Conservation (phyloP, 208 protist species). For the Balamuthia mandrillaris region DNA sequence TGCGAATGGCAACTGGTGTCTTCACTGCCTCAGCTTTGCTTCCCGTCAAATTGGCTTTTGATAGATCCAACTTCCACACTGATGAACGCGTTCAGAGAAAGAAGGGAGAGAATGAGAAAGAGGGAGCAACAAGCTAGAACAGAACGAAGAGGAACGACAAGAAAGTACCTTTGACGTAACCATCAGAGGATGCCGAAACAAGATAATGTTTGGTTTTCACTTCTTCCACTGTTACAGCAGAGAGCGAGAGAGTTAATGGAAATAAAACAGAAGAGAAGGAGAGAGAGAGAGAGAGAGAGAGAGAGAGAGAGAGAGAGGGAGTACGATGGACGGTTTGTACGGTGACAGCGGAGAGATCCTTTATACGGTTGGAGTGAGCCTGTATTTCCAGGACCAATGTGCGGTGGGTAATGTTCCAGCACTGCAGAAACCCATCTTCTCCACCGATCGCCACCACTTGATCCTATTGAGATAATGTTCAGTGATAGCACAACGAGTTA, state of each 20-base stretch:
- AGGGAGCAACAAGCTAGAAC: no score
- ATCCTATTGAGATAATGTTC: background rate
- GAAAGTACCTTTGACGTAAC: background rate
- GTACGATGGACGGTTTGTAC: background rate
- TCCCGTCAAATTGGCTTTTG: background rate
- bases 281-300: background rate
- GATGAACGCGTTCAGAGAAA: no score
- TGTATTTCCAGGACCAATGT: background rate
- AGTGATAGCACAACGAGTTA: background rate
- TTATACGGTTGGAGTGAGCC: background rate
- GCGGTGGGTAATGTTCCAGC: background rate
- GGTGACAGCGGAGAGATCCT: background rate
- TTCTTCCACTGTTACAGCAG: background rate
- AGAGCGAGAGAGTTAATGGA: background rate
- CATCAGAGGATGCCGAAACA: background rate
- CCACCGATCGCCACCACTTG: constrained; percentile 11
- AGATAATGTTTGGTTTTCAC: background rate
- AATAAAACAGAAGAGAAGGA: background rate
- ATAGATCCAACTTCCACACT: background rate
- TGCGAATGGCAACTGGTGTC: background rate
- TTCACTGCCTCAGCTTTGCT: background rate
- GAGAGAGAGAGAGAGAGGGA: background rate
- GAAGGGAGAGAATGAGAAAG: no score
- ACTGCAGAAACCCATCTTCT: background rate
- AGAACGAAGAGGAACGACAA: no score